These are phyloP conservation scores for Metarhizium album DNA, from an alignment of 2,329 filamentous ascomycete species.

Conservation along the genomic window DNA sequence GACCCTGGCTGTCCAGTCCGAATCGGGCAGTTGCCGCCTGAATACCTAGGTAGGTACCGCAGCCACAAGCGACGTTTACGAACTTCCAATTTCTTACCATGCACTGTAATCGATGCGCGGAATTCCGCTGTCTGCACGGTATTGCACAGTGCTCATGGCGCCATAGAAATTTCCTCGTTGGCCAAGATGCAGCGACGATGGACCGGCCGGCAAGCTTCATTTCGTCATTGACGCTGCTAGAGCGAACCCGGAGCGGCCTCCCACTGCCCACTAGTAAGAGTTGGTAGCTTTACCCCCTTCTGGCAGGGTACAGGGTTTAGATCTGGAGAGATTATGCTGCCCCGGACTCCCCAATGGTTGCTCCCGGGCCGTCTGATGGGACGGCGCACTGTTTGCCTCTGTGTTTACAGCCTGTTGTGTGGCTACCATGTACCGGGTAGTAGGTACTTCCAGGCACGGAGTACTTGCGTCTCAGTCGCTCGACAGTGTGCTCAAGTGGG, in stretches of 20 bases:
- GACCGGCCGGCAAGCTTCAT: background rate
- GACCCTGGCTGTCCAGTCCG: too few species aligned
- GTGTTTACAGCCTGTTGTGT: too few species aligned
- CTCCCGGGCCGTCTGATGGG: background rate
- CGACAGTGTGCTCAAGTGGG: background rate
- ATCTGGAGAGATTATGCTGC: background rate
- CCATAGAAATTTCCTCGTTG: background rate
- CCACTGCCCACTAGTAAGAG: too few species aligned
- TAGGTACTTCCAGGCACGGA: too few species aligned
- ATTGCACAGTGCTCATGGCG: background rate
- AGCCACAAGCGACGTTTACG: too few species aligned
- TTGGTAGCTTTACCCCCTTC: too few species aligned
- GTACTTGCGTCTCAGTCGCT: too few species aligned
- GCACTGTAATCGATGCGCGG: background rate
- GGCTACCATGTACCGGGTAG: background rate
- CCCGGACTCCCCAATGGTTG: background rate
- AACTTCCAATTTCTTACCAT: background rate
- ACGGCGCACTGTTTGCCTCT: background rate
- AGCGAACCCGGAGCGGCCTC: background rate
- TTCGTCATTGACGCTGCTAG: background rate
- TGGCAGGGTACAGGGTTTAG: background rate
- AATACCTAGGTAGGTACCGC: too few species aligned
- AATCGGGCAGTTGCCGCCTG: too few species aligned
- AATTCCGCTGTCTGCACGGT: background rate
- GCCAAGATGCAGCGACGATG: background rate